Conservation (phyloP, 306 rosid species). For the Glycine tomentella region DNA sequence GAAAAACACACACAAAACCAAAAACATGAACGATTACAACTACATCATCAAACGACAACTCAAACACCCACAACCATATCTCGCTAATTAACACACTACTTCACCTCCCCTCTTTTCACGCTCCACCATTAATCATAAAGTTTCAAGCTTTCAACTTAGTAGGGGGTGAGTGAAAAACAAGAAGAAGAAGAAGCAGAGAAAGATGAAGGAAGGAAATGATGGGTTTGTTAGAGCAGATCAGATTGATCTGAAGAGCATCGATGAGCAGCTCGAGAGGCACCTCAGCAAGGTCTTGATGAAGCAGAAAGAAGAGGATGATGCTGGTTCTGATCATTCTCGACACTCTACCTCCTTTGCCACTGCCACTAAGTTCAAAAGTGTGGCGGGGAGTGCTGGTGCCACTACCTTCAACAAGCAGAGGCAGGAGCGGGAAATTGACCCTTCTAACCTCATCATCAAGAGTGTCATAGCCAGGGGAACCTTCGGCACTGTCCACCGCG, state of each 20-base stretch:
- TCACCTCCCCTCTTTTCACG: background rate
- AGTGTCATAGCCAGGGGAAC: slow-evolving; percentile 82
- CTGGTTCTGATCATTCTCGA: slow-evolving; percentile 10
- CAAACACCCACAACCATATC: slow-evolving; percentile 9
- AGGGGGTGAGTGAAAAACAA: too few relatives aligned
- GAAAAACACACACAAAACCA: background rate
- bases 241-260: slow-evolving; percentile 85
- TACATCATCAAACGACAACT: slow-evolving; percentile 29
- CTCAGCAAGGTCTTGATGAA: slow-evolving; percentile 69
- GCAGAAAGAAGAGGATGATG: slow-evolving; percentile 54
- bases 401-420: slow-evolving; percentile 52
- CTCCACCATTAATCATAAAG: background rate
- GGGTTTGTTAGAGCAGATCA: slow-evolving; percentile 89
- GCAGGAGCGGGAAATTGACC: slow-evolving; percentile 89
- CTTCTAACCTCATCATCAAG: slow-evolving; percentile 77
- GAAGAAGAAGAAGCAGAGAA: background rate
- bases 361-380: slow-evolving; percentile 2
- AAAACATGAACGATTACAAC: background rate
- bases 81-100: background rate
- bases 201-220: slow-evolving; percentile 71
- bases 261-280: slow-evolving; percentile 86
- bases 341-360: background rate
- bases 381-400: background rate
- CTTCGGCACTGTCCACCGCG: slow-evolving; percentile 86
- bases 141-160: too few relatives aligned